Evolutionary conservation across 148 eudicot species (phyloP), one percentile per base, ranked within the genome.

Genomic region (Salicornia ramosissima): DNA sequence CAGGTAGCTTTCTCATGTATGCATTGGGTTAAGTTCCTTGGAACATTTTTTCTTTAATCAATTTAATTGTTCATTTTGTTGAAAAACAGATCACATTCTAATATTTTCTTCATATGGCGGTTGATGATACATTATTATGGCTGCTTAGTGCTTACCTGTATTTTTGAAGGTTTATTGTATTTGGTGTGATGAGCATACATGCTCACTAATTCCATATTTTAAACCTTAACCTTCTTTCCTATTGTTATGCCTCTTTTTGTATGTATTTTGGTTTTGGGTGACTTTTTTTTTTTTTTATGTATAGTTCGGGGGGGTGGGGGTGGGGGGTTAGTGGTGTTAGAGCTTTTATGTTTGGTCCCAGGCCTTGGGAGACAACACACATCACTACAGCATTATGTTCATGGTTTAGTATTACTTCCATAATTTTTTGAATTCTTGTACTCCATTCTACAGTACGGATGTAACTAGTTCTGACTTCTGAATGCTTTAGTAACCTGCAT

Each of bases 1-100:
- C 79, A 90, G 87, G 97, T 87, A 50, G 60, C 79, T 73, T 40
- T 49, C 19, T 55, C 29, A 29, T 22, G 67, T 24, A 15, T 10
- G 1, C 31, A 62, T 22, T 49, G 26, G 29, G 28, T 42, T 63
- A 39, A 12, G 6, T 22, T 12, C 50, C 29, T 22, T 40, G 29
- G 19, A 46, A 15, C 21, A 16, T 3, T 3, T 15, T 7, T 8
- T 60, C 9, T 28, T 19, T 19, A 18, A 33, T 10, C 22, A 6
- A 1, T 58, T 31, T 6, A 8, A 16, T 0, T 18, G 15, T 33
- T 16, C 42, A 59, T 19, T 12, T 1, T 15, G 10, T 7, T 30
- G 0, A 7, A 59, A 36, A 2, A 59, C n/a, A n/a, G n/a, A 29
- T 58, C 22, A 31, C 11, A 0, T 11, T 5, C 26, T 57, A 14